Percentiles rank a stretch among this genome's conserved stretches.
phyloP scores from a whole-genome alignment of 352 stramenopile genomes.

The Bremia lactucae region DNA sequence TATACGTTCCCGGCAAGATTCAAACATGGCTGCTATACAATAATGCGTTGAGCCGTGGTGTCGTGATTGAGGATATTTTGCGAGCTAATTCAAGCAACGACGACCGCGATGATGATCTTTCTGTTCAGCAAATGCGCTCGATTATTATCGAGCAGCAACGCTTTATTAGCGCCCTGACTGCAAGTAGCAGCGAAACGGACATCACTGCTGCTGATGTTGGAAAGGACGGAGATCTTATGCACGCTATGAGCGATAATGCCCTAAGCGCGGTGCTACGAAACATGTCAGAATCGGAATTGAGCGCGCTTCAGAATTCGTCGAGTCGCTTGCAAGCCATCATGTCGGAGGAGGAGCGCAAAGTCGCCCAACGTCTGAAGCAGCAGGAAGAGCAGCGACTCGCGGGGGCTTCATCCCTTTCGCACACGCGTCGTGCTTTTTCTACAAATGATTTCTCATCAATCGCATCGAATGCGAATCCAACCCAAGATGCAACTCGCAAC shows the following conservation, averaged over 20 bases:
- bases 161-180: slow-evolving; percentile 55
- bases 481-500: slow-evolving; percentile 10
- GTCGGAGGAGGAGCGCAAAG: slow-evolving; percentile 34
- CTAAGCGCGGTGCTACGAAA: slow-evolving; percentile 48
- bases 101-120: slow-evolving; percentile 61
- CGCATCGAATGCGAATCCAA: slow-evolving; percentile 10
- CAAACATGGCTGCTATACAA: slow-evolving; percentile 97
- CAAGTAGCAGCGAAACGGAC: slow-evolving; percentile 46
- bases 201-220: slow-evolving; percentile 14
- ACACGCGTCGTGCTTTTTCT: slow-evolving; percentile 47
- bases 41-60: slow-evolving; percentile 91
- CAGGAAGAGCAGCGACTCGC: slow-evolving; percentile 19
- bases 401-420: slow-evolving; percentile 30
- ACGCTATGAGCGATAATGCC: slow-evolving; percentile 61
- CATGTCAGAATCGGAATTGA: slow-evolving; percentile 60
- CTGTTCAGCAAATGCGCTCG: slow-evolving; percentile 59
- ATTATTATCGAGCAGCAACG: slow-evolving; percentile 75
- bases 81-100: slow-evolving; percentile 56
- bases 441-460: slow-evolving; percentile 48
- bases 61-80: slow-evolving; percentile 96
- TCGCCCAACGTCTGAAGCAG: slow-evolving; percentile 20
- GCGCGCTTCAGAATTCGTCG: slow-evolving; percentile 49
- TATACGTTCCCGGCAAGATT: slow-evolving; percentile 85
- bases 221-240: slow-evolving; percentile 42
- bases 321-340: slow-evolving; percentile 55